These are phyloP conservation scores for Zygosaccharomyces rouxii DNA, from an alignment of 805 yeast species.

Conservation along the genomic window DNA sequence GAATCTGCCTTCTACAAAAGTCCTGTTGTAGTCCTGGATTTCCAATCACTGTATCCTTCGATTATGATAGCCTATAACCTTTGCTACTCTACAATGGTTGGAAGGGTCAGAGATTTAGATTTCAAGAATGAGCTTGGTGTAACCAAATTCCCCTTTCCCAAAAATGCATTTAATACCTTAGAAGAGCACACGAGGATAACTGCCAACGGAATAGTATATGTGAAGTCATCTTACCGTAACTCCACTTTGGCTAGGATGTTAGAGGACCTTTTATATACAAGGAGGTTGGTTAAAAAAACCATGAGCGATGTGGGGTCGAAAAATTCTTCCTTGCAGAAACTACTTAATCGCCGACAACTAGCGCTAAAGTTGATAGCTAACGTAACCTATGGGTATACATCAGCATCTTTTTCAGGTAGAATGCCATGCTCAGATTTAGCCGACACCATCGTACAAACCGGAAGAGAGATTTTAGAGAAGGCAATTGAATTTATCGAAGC, in stretches of 20 bases:
- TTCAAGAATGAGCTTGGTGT: conserved; percentile 51
- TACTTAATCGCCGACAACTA: conserved; percentile 71
- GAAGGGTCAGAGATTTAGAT: conserved; percentile 53
- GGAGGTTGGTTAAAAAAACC: conserved; percentile 73
- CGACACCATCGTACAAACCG: conserved; percentile 89
- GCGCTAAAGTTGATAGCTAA: conserved; percentile 89
- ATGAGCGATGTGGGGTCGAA: conserved; percentile 43
- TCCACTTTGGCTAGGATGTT: conserved; percentile 81
- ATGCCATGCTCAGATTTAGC: conserved; percentile 97
- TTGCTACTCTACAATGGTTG: conserved; percentile 72
- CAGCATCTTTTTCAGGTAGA: conserved; percentile 92
- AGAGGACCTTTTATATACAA: conserved; percentile 71
- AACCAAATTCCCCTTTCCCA: conserved; percentile 44
- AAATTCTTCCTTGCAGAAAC: conserved; percentile 47
- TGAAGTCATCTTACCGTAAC: conserved; percentile 57
- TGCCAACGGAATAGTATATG: conserved; percentile 85
- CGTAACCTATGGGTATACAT: conserved; percentile 93
- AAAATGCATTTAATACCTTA: conserved; percentile 52
- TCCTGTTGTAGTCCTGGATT: conserved; percentile 86
- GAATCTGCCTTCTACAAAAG: conserved; percentile 76
- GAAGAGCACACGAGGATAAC: conserved; percentile 58
- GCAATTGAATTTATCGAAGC: conserved; percentile 67
- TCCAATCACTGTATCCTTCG: conserved; percentile 92
- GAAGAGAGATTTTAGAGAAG: conserved; percentile 72
- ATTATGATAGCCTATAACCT: conserved; percentile 86